A percentile compares a stretch with the other conserved stretches of the same genome.
These are phyloP conservation scores for Withania somnifera DNA, from an alignment of 305 asterid genomes.

Conservation along the genomic window DNA sequence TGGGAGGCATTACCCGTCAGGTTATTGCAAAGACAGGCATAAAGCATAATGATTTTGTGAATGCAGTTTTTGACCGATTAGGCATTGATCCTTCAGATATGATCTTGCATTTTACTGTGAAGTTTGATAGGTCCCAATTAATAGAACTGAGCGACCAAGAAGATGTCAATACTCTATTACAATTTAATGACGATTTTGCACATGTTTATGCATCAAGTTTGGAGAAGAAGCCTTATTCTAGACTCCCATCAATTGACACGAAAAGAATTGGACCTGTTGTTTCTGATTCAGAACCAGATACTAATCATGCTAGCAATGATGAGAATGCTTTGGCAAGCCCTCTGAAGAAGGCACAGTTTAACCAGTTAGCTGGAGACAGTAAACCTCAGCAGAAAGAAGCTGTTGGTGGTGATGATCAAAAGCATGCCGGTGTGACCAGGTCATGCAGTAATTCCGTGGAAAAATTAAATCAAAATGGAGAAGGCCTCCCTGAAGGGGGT, in stretches of 20 bases:
- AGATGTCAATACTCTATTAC: not conserved
- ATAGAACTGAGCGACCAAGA: not conserved
- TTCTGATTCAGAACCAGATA: conserved; percentile 15
- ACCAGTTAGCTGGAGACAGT: not conserved
- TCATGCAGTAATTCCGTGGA: not conserved
- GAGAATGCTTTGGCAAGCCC: not conserved
- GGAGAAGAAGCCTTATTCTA: not conserved
- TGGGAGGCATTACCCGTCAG: not conserved
- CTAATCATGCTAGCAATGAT: not conserved
- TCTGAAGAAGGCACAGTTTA: not conserved
- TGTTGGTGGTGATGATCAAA: conserved; percentile 8
- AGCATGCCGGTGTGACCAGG: conserved; percentile 6
- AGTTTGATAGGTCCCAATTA: not conserved
- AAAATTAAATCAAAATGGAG: not conserved
- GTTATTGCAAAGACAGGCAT: not conserved
- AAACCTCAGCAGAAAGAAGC: not conserved
- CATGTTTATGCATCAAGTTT: not conserved
- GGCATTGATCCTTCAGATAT: not conserved
- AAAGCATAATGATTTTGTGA: not conserved
- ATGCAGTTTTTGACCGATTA: not conserved
- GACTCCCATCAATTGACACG: not conserved
- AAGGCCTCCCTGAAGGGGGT: conserved; percentile 5
- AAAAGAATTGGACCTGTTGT: conserved; percentile 22
- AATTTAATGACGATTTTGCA: conserved; percentile 1
- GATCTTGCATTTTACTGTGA: not conserved